Base-by-base conservation (phyloP, 2,329 filamentous ascomycete genomes). In the Orbilia javanica region DNA sequence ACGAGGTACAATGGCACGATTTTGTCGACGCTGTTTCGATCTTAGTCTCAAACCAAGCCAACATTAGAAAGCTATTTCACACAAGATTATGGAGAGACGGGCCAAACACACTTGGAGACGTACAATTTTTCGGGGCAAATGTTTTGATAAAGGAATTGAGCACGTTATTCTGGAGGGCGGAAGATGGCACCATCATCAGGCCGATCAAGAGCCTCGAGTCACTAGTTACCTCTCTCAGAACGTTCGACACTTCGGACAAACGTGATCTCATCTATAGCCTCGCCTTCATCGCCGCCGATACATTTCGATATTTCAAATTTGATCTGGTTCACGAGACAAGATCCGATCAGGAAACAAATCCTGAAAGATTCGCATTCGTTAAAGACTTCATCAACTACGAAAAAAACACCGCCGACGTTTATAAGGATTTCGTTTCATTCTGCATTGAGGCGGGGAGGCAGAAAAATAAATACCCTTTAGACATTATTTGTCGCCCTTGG, bases 401-500 rank as follows among this genome's bases (percentile, higher is more conserved):
- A 0, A 42, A 68, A 3, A 80, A 82, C 3, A 82, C 82, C 29
- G 60, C 74, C 1, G 83, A 85, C 39, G 81, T 84, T 1, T 84
- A 81, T 68, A 80, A 81, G 29, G 81, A 84, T 7, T 85, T 85
- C 53, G 79, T 85, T 11, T 20, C 80, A 7, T 85, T 84, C 57
- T 81, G 75, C 15, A 83, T 85, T 5, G 25, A 71, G 3, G 57
- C 64, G 11, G 63, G 22, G 5, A 77, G 79, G 25, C 82, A 84
- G 4, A 36, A 66, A 5, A 42, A 64, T 10, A 63, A n/a, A 5
- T 75, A 79, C 22, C 82, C 84, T 3, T 57, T 85, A 20, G 84
- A 85, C 72, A 83, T 85, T 7, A 80, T 85, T 4, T 85, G 84
- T 48, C 80, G 84, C 3, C 84, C 84, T 0, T 85, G 84, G 84